Evolutionary conservation across 179 eudicot species (phyloP).

Genomic region (Pouteria campechiana): DNA sequence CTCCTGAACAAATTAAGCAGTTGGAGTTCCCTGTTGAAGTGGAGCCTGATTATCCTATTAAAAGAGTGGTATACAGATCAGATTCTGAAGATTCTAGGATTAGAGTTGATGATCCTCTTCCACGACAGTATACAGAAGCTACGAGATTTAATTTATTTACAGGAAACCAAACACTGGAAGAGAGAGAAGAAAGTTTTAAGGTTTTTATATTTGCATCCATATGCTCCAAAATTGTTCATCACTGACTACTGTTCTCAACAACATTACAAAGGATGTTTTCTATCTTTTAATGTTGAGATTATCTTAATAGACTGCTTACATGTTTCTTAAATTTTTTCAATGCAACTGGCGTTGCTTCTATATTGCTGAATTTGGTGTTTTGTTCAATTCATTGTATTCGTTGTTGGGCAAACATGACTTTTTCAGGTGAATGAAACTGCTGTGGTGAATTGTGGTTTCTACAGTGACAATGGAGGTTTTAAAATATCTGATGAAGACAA

Average conservation of each 20-base stretch:
- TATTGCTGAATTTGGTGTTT: background rate
- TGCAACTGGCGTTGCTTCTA: background rate
- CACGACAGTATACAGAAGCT: constrained; percentile 27
- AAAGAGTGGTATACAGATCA: constrained; percentile 43
- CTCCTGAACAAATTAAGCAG: constrained; percentile 59
- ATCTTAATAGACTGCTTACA: too few relatives aligned
- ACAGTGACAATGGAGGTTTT: constrained; percentile 76
- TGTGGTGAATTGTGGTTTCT: constrained; percentile 84
- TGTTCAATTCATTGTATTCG: background rate
- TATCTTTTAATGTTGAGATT: too few relatives aligned
- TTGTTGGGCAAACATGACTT: background rate
- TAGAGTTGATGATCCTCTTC: constrained; percentile 25
- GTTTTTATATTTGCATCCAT: constrained; percentile 20
- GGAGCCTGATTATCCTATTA: constrained; percentile 31
- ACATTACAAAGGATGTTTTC: too few relatives aligned
- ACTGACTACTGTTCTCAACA: too few relatives aligned
- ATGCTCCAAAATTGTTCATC: background rate
- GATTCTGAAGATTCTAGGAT: constrained; percentile 29
- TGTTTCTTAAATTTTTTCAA: too few relatives aligned
- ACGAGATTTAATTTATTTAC: constrained; percentile 84
- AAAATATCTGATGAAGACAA: constrained; percentile 75
- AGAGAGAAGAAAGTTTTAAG: constrained; percentile 75
- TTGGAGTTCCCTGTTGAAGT: constrained; percentile 46
- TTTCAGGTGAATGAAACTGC: constrained; percentile 50
- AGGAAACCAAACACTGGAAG: constrained; percentile 67